Conservation (phyloP, 108 stramenopile genomes). For the Hondaea fermentalgiana region DNA sequence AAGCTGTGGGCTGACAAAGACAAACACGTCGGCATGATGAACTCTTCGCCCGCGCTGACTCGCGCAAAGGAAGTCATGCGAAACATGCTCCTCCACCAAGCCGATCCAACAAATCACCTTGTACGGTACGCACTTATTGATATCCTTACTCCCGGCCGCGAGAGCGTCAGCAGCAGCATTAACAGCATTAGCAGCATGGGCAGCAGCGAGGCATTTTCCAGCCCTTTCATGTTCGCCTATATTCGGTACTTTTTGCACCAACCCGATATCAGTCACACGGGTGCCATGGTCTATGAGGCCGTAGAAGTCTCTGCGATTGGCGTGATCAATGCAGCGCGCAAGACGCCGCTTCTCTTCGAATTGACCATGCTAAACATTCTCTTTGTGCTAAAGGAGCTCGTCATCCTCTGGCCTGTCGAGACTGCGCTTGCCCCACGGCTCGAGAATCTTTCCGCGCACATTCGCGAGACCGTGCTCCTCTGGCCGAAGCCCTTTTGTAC, state of each 20-base stretch:
- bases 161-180: background rate
- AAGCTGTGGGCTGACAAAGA: background rate
- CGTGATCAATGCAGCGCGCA: background rate
- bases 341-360: background rate
- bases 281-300: background rate
- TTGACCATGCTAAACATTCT: background rate
- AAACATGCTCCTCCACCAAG: background rate
- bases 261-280: background rate
- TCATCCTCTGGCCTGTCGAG: background rate
- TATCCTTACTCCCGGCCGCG: background rate
- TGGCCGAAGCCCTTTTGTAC: background rate
- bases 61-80: background rate
- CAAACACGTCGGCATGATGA: background rate
- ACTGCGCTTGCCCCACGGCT: background rate
- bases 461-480: background rate
- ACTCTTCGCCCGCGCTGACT: background rate
- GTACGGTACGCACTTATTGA: background rate
- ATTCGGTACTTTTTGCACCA: background rate
- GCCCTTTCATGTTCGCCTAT: background rate
- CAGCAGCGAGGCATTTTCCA: too few species aligned
- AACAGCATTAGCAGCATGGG: too few species aligned
- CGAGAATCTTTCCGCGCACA: background rate
- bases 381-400: background rate
- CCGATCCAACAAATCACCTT: background rate
- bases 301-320: background rate